A percentile compares a stretch with the other conserved stretches of the same genome.
These are phyloP conservation scores for Avena atlantica DNA, from an alignment of 176 grass and related monocot species.

Conservation along the genomic window DNA sequence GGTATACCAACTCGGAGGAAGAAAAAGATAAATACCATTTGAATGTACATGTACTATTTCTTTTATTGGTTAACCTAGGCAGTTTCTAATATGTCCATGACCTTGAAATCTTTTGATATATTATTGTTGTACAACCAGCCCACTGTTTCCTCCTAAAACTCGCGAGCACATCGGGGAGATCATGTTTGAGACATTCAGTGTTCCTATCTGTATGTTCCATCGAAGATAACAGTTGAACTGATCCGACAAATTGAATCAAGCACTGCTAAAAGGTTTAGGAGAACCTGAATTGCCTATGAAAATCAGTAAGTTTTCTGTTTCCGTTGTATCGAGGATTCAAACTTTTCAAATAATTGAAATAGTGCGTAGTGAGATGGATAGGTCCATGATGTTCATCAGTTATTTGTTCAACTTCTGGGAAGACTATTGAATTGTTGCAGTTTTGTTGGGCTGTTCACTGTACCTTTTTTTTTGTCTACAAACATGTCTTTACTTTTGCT, in stretches of 20 bases:
- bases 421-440: neutral
- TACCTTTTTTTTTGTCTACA: neutral
- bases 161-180: no score
- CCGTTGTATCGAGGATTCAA: neutral
- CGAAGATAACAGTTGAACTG: constrained; percentile 82
- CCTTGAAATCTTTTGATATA: no score
- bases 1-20: no score
- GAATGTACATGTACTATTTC: no score
- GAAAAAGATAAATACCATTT: no score
- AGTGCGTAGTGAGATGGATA: neutral
- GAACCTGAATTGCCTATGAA: constrained; percentile 83
- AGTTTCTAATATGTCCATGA: no score
- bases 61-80: no score
- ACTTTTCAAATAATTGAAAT: neutral
- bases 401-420: neutral
- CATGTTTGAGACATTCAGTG: neutral
- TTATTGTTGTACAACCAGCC: no score
- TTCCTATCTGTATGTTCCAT: constrained; percentile 85
- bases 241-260: constrained; percentile 68
- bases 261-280: constrained; percentile 62
- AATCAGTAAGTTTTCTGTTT: constrained; percentile 63
- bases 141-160: no score
- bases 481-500: neutral
- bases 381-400: neutral
- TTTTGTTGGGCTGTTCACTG: neutral